Percentiles rank a stretch among this genome's conserved stretches.
These are phyloP conservation scores for Kappamyces sp. DNA, from an alignment of 192 early-diverging fungal genomes.

Conservation along the genomic window DNA sequence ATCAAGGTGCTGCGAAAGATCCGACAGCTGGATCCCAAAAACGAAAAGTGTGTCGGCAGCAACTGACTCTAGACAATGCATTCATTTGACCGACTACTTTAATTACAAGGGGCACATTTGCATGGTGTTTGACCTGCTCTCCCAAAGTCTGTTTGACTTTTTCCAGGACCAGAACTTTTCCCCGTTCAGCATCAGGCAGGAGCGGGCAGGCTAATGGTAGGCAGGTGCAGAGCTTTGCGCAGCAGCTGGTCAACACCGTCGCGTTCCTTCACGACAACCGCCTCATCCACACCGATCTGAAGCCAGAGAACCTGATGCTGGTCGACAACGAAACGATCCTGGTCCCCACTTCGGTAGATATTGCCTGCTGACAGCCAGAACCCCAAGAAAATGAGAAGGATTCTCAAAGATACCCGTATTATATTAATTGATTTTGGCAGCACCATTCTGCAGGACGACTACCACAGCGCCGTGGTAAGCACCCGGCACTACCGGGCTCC, in stretches of 20 bases:
- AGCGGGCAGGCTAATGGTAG: slow-evolving; percentile 42
- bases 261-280: slow-evolving; percentile 81
- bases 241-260: slow-evolving; percentile 82
- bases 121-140: slow-evolving; percentile 95
- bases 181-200: slow-evolving; percentile 81
- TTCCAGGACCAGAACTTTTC: slow-evolving; percentile 86
- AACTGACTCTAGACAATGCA: slow-evolving; percentile 63
- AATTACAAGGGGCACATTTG: slow-evolving; percentile 90
- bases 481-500: slow-evolving; percentile 96
- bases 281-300: slow-evolving; percentile 94
- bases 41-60: slow-evolving; percentile 56
- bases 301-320: slow-evolving; percentile 89
- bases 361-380: not conserved
- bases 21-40: slow-evolving; percentile 72
- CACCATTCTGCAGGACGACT: slow-evolving; percentile 89
- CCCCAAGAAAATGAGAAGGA: slow-evolving; percentile 44
- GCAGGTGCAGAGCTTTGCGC: slow-evolving; percentile 80
- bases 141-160: slow-evolving; percentile 88
- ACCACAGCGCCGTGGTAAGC: slow-evolving; percentile 85
- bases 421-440: slow-evolving; percentile 95
- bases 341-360: not conserved
- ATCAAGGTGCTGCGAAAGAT: slow-evolving; percentile 78
- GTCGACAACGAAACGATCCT: slow-evolving; percentile 29
- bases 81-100: slow-evolving; percentile 79
- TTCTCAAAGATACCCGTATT: slow-evolving; percentile 69